Evolutionary conservation across 441 rosid species (phyloP).

Genomic region (Eruca vesicaria): DNA sequence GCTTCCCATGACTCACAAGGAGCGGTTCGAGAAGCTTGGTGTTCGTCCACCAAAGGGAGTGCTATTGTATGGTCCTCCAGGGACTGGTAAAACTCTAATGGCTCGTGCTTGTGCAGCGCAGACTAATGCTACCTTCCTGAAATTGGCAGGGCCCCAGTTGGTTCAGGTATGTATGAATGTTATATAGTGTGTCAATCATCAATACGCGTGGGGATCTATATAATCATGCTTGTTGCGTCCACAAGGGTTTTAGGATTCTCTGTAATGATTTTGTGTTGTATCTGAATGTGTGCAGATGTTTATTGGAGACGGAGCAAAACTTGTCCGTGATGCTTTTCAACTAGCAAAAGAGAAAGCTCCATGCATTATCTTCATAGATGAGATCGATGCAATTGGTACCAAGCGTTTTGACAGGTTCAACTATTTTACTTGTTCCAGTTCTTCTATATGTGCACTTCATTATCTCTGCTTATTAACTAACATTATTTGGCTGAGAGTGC

Average conservation of each 20-base stretch:
- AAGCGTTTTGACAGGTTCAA: slow-evolving; percentile 92
- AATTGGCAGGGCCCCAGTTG: slow-evolving; percentile 97
- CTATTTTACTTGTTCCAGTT: background rate
- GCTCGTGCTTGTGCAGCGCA: slow-evolving; percentile 99
- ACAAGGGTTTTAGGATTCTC: background rate
- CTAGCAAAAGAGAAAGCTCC: slow-evolving; percentile 99
- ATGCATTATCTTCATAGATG: slow-evolving; percentile 96
- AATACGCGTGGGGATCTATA: background rate
- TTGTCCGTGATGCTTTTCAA: slow-evolving; percentile 99
- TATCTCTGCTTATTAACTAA: background rate
- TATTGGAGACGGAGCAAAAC: slow-evolving; percentile 98
- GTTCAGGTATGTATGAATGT: slow-evolving; percentile 64
- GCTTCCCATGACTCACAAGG: slow-evolving; percentile 95
- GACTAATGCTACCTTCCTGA: slow-evolving; percentile 93
- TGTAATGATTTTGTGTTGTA: background rate
- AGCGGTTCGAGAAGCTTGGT: slow-evolving; percentile 87
- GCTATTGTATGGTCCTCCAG: slow-evolving; percentile 96
- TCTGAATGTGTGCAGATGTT: slow-evolving; percentile 69
- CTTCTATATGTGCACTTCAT: background rate
- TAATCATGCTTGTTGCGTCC: background rate
- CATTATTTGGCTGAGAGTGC: slow-evolving; percentile 33
- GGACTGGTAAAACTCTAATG: slow-evolving; percentile 96
- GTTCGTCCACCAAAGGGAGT: slow-evolving; percentile 98
- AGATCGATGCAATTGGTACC: slow-evolving; percentile 96
- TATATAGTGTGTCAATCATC: background rate